Evolutionary conservation across 2,329 filamentous ascomycete genomes (phyloP), one percentile per base, ranked within the genome.

Genomic region (Leptodontidium sp.): DNA sequence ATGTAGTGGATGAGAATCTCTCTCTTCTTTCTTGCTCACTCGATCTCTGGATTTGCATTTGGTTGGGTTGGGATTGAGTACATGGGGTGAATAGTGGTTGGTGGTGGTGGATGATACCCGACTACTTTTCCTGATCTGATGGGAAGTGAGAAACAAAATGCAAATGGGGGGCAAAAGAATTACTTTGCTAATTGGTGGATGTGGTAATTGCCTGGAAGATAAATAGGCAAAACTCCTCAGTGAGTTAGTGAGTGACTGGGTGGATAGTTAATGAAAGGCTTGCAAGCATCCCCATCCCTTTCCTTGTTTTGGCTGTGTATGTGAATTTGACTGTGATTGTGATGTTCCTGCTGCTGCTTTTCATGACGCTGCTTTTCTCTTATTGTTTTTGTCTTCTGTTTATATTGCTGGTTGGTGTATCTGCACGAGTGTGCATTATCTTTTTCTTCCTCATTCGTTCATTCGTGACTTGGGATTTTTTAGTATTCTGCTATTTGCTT

Each of bases 81-180:
- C 40, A 50, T 35, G 29, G 38, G 45, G 5, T 50, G 17, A 24
- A 17, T 49, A 35, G 26, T 50, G 24, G 49, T 8, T 58, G 64
- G 63, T 65, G 64, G 63, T 65, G 63, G 63, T 58, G 63, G 53
- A 65, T 61, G 64, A 65, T 65, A 65, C 64, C 64, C 64, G 29
- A 45, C 50, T 65, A 14, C n/a, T 7, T 59, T 53, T 32, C 50
- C 50, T 53, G 5, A 6, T 32, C 26, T 32, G 26, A 55, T 55
- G 29, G 52, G 52, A n/a, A 35, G 11, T n/a, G 21, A 9, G 24
- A 24, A 29, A 21, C n/a, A 11, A 24, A 11, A 52, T 29, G 52
- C 38, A 40, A 29, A 32, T 29, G 32, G 29, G 52, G 26, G 29
- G 17, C 7, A 55, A 15, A 55, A 53, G 15, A 29, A n/a, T n/a